A percentile compares a stretch with the other conserved stretches of the same genome.
phyloP scores from a whole-genome alignment of 2,329 filamentous ascomycete species.

The Tolypocladium album region DNA sequence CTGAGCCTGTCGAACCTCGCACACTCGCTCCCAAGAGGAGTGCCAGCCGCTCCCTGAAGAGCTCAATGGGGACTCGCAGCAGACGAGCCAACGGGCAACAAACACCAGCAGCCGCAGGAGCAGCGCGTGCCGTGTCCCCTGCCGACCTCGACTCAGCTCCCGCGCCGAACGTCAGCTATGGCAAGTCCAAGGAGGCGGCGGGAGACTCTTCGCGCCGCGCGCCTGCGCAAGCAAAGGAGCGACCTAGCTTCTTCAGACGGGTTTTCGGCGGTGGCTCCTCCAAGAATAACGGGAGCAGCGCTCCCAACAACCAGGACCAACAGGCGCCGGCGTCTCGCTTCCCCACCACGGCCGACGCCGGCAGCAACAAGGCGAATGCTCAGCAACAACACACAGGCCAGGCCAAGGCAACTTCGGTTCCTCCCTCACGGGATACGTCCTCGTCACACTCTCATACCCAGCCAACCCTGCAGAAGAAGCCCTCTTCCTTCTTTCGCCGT shows the following conservation, averaged over 20 bases:
- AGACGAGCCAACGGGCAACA: constrained; percentile 17
- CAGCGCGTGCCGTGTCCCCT: constrained; percentile 16
- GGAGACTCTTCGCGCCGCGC: constrained; percentile 30
- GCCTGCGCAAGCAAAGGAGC: constrained; percentile 47
- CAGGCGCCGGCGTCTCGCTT: constrained; percentile 3
- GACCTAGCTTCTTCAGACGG: constrained; percentile 82
- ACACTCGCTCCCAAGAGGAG: constrained; percentile 44
- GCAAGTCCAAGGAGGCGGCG: constrained; percentile 43
- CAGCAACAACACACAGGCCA: constrained; percentile 4
- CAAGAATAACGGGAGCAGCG: constrained; percentile 29
- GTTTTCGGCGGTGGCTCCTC: constrained; percentile 66
- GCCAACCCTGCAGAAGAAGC: constrained; percentile 69
- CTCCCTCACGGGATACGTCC: constrained; percentile 37
- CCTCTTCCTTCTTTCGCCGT: constrained; percentile 87
- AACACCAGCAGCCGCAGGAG: constrained; percentile 1
- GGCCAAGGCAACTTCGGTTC: constrained; percentile 33
- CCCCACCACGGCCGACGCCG: constrained; percentile 19
- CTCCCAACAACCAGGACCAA: not conserved
- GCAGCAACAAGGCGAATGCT: constrained; percentile 29
- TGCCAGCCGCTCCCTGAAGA: constrained; percentile 42
- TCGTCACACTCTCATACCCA: constrained; percentile 35
- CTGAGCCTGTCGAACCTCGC: constrained; percentile 26
- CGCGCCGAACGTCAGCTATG: constrained; percentile 47
- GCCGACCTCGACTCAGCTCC: constrained; percentile 42
- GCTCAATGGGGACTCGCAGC: constrained; percentile 24